A percentile compares a stretch with the other conserved stretches of the same genome.
Evolutionary conservation across 225 moss, liverwort and hornwort genomes (phyloP).

Genomic region (Polytrichum commune): DNA sequence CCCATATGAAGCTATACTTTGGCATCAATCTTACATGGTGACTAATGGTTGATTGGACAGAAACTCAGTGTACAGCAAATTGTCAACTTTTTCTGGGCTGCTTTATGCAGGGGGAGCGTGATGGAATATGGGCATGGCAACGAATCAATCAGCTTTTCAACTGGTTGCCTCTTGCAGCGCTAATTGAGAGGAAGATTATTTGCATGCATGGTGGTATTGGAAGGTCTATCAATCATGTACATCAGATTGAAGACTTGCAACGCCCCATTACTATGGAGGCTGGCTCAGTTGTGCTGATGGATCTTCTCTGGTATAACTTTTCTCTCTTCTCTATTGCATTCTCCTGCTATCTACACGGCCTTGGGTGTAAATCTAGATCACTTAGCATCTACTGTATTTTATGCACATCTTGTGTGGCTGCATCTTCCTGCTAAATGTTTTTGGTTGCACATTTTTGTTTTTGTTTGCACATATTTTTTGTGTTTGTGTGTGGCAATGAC

Average conservation of each 20-base stretch:
- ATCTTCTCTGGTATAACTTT: slow-evolving; percentile 73
- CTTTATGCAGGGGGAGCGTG: slow-evolving; percentile 74
- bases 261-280: slow-evolving; percentile 98
- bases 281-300: slow-evolving; percentile 98
- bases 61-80: too few relatives aligned
- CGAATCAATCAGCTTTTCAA: slow-evolving; percentile 94
- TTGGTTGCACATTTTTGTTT: too few relatives aligned
- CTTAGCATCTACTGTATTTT: too few relatives aligned
- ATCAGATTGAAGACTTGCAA: slow-evolving; percentile 92
- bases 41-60: too few relatives aligned
- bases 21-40: too few relatives aligned
- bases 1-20: too few relatives aligned
- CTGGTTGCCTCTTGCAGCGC: slow-evolving; percentile 90
- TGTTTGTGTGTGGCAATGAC: too few relatives aligned
- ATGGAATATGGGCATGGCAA: slow-evolving; percentile 98
- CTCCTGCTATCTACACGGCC: too few relatives aligned
- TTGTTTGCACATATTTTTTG: too few relatives aligned
- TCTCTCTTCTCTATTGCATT: not conserved
- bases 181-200: slow-evolving; percentile 97
- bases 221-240: slow-evolving; percentile 84
- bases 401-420: not conserved
- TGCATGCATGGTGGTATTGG: slow-evolving; percentile 99
- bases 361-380: too few relatives aligned
- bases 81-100: not conserved
- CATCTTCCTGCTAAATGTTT: too few relatives aligned